These are phyloP conservation scores for Penicillium hesseltinei DNA, from an alignment of 2,329 filamentous ascomycete species.

Conservation along the genomic window DNA sequence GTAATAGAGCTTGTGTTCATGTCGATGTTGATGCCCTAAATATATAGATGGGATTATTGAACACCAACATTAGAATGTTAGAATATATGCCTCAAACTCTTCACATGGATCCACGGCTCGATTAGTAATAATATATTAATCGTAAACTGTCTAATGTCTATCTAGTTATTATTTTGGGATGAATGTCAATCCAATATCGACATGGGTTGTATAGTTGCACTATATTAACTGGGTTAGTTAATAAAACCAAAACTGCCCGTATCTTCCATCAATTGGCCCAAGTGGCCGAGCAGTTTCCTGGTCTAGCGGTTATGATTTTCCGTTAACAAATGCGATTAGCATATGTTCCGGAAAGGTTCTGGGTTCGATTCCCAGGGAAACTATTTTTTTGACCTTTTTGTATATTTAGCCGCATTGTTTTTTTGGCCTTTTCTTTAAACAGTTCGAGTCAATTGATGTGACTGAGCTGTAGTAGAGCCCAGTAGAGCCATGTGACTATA, in stretches of 20 bases:
- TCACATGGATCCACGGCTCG: neutral
- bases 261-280: neutral
- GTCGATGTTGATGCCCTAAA: neutral
- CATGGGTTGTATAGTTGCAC: neutral
- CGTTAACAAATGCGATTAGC: constrained; percentile 9
- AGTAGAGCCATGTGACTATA: neutral
- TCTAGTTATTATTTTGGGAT: neutral
- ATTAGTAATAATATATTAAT: neutral
- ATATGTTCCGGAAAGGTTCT: constrained; percentile 12
- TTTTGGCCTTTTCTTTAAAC: neutral
- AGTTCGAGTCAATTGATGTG: neutral
- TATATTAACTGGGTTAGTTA: rapidly evolving
- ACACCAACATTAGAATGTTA: neutral
- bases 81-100: too few species aligned
- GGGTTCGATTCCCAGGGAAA: constrained; percentile 14
- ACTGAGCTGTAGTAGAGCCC: neutral
- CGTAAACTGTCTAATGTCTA: neutral
- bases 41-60: neutral
- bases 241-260: neutral
- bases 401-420: neutral
- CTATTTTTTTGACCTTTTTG: constrained; percentile 2
- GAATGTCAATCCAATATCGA: neutral
- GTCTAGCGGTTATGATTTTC: constrained; percentile 15
- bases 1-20: neutral
- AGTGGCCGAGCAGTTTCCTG: constrained; percentile 7